Conservation (phyloP, 345 rosid species). For the Populus tremula region DNA sequence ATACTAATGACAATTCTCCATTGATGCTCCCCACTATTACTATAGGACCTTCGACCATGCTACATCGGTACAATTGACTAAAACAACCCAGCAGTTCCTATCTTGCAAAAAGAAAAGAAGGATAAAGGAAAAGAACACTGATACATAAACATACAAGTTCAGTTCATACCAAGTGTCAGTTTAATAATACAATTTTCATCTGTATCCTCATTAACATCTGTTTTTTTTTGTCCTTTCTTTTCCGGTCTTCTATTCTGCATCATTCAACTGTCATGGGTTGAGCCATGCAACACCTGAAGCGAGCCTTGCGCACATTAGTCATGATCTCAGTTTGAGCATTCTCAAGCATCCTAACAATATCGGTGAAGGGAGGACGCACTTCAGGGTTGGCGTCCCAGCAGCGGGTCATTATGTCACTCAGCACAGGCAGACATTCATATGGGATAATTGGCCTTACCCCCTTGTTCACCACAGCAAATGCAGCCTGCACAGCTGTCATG, state of each 20-base stretch:
- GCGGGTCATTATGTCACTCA: slow-evolving; percentile 28
- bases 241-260: not conserved
- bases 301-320: slow-evolving; percentile 32
- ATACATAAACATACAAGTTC: slow-evolving; percentile 17
- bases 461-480: slow-evolving; percentile 34
- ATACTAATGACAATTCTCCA: not conserved
- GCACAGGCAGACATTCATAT: slow-evolving; percentile 27
- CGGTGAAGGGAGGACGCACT: slow-evolving; percentile 26
- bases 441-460: slow-evolving; percentile 30
- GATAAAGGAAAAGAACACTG: not conserved
- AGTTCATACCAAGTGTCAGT: not conserved
- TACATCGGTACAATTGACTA: not conserved
- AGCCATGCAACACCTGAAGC: slow-evolving; percentile 30
- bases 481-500: slow-evolving; percentile 35
- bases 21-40: not conserved
- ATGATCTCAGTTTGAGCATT: slow-evolving; percentile 27
- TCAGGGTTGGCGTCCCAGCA: slow-evolving; percentile 33
- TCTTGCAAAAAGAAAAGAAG: not conserved
- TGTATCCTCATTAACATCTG: slow-evolving; percentile 8
- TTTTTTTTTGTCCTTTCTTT: not conserved
- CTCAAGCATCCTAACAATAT: slow-evolving; percentile 31
- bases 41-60: not conserved
- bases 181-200: slow-evolving; percentile 5
- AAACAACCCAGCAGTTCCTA: slow-evolving; percentile 14
- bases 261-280: slow-evolving; percentile 34